Base-by-base conservation (phyloP, 306 rosid genomes). In the Vicia faba region DNA sequence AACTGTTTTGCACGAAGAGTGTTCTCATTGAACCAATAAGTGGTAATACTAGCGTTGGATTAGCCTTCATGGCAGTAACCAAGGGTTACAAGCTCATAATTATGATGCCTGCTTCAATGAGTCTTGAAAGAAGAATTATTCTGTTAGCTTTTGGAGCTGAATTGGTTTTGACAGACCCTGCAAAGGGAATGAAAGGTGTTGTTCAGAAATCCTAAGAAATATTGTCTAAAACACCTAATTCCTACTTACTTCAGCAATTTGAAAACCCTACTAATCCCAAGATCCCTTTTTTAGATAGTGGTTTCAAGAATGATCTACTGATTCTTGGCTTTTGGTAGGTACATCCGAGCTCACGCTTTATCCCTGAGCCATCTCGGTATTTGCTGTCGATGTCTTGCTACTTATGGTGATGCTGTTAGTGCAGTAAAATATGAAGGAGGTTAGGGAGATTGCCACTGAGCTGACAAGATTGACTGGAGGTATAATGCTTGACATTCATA, bases 351-450 rank as follows among this genome's bases (percentile, higher is more conserved):
- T 35, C 97, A 93, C 84, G 99, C 99, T 71, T 66, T 93, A 73
- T 90, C 97, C 57, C 80, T 93, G 57, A 86, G 89, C 72, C 99
- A 93, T 84, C 99, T 96, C 14, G 99, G 97, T 70, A 89, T 93
- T 60, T 96, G 97, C 40, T 93, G 99, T 57, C 91, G 99, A 29
- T 90, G 97, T 84, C 99, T 93, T 75, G 96, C 96, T 80, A 97
- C 99, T 69, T 88, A 93, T 70, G 99, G 99, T 15, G 99, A 93
- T 75, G 97, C 95, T 71, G 84, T 93, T 78, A 93, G 99, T 82
- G 97, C 99, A 68, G 96, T 93, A 70, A 93, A 93, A 78, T 93
- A n/a, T n/a, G n/a, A n/a, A 90, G 64, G 97, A 93, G 82, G 97
- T 93, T 67, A 90, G 75, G 83, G 97, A 88, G 77, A 93, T 93